These are phyloP conservation scores for Pichia sp. DNA, from an alignment of 1,139 yeast genomes.

Conservation along the genomic window DNA sequence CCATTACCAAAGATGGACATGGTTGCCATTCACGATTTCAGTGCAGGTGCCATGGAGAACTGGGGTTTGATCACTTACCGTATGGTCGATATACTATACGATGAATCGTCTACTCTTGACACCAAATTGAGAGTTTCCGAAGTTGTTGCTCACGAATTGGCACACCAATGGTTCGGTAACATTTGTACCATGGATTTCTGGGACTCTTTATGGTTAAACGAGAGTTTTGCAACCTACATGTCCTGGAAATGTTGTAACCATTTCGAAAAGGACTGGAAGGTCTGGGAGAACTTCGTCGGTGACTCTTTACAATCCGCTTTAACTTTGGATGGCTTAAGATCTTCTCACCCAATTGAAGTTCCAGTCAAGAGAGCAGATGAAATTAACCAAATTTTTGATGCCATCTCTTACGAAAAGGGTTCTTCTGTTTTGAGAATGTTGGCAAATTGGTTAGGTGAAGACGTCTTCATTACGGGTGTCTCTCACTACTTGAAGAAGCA, in stretches of 20 bases:
- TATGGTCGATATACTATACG: conserved; percentile 44
- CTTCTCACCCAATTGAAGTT: conserved; percentile 55
- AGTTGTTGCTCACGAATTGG: conserved; percentile 55
- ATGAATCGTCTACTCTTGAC: conserved; percentile 40
- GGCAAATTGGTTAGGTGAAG: conserved; percentile 48
- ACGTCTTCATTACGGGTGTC: conserved; percentile 46
- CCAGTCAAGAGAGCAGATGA: conserved; percentile 50
- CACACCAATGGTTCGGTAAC: conserved; percentile 62
- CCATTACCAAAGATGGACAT: conserved; percentile 56
- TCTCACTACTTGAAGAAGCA: conserved; percentile 44
- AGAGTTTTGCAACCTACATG: conserved; percentile 58
- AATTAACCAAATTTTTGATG: conserved; percentile 52
- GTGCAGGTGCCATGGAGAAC: conserved; percentile 61
- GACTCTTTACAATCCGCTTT: conserved; percentile 49
- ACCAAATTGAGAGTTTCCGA: conserved; percentile 49
- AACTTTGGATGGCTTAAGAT: conserved; percentile 45
- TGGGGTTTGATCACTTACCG: conserved; percentile 55
- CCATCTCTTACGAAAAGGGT: conserved; percentile 51
- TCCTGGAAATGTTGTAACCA: conserved; percentile 47
- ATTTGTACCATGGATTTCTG: conserved; percentile 60
- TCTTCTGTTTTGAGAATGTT: conserved; percentile 50
- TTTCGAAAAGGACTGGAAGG: conserved; percentile 52
- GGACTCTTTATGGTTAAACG: conserved; percentile 60
- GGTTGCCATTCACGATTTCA: conserved; percentile 51
- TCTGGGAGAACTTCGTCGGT: conserved; percentile 49